A percentile compares a stretch with the other conserved stretches of the same genome.
phyloP scores from a whole-genome alignment of 257 asterid genomes.

The Gentiana straminea region DNA sequence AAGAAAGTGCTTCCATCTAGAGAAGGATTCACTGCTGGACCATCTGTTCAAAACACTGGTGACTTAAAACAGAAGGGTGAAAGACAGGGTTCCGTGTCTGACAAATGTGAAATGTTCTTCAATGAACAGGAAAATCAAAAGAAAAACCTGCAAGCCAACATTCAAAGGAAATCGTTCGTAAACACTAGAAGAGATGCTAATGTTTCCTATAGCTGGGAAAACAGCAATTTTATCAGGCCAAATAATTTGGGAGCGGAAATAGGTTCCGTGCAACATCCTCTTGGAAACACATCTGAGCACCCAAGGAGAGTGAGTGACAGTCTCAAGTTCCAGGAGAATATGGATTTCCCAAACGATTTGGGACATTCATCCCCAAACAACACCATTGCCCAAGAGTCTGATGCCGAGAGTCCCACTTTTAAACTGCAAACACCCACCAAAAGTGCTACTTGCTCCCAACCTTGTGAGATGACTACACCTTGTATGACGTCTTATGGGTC shows the following conservation, averaged over 20 bases:
- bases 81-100: conserved; percentile 25
- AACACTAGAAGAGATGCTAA: conserved; percentile 20
- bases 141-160: conserved; percentile 27
- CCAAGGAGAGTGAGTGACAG: conserved; percentile 19
- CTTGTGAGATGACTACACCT: conserved; percentile 26
- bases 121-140: conserved; percentile 20
- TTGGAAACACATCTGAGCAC: conserved; percentile 25
- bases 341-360: conserved; percentile 23
- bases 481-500: conserved; percentile 21
- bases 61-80: conserved; percentile 29
- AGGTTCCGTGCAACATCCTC: conserved; percentile 18
- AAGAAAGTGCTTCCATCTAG: conserved; percentile 24
- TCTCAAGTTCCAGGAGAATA: conserved; percentile 21
- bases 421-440: conserved; percentile 26
- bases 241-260: conserved; percentile 8
- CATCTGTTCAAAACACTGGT: conserved; percentile 26
- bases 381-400: conserved; percentile 17
- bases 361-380: conserved; percentile 23
- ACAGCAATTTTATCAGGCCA: neutral
- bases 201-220: conserved; percentile 23
- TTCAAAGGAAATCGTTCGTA: conserved; percentile 23
- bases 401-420: conserved; percentile 25
- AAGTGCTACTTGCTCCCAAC: conserved; percentile 23
- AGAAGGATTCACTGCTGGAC: conserved; percentile 33
- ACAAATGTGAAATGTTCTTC: conserved; percentile 18